Evolutionary conservation across 768 basidiomycete genomes (phyloP), one percentile per base, ranked within the genome.

Genomic region (Boletus subcaerulescens): DNA sequence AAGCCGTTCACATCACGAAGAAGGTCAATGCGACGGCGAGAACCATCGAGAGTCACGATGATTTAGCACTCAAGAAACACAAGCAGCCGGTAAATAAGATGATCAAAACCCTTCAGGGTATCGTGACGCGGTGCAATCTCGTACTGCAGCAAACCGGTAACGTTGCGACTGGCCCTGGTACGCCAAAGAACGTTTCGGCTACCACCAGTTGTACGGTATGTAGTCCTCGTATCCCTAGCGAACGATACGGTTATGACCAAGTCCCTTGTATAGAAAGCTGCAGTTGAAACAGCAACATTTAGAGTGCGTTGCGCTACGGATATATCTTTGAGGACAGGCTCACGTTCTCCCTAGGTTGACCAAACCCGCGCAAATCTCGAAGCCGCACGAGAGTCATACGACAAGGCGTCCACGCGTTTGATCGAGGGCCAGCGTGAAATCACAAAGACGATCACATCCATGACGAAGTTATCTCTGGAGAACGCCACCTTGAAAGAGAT

Each of bases 281-380:
- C 54, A 1, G 18, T 60, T 13, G 53, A 60, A 32, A 47, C 53
- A 5, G 36, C 60, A 1, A 60, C 56, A 24, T 60, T 60, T 38
- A 18, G 40, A 3, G 59, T 60, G 31, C 44, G 59, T 29, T 56
- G 11, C 14, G 20, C 17, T 17, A 12, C 12, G 8, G 26, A 39
- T n/a, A 33, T 39, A 13, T 1, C 24, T 3, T 26, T 13, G 20
- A 39, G 11, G 41, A 22, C 12, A 10, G 17, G 5, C 38, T 29
- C 8, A 49, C 22, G 2, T n/a, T 40, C 17, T 33, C 12, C 20
- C 12, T 4, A 62, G 61, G 60, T 62, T 15, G 60, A 62, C 45
- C 61, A 62, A 57, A 62, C 61, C 10, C 61, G 61, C 7, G 61
- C 50, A 26, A 62, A 62, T 29, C 52, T 62, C n/a, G 61, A 61